Evolutionary conservation across 139 green algal species (phyloP).

Genomic region (Mesotaenium endlicherianum): DNA sequence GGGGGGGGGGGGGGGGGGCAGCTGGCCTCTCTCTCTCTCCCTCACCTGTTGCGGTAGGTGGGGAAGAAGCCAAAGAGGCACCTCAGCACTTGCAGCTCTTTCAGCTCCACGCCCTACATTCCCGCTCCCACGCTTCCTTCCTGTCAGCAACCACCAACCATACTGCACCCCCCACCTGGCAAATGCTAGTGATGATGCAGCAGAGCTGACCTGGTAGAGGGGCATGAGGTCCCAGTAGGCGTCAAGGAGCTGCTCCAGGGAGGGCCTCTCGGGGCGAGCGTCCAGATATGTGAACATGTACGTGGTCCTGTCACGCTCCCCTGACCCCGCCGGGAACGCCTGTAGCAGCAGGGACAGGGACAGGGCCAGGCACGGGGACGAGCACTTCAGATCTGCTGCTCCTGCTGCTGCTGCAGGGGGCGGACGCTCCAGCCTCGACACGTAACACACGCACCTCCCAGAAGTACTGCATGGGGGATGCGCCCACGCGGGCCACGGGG

Average conservation of each 20-base stretch:
- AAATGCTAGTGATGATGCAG: too few relatives aligned
- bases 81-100: constrained; percentile 69
- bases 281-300: constrained; percentile 97
- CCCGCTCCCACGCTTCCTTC: background rate
- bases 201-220: constrained; percentile 71
- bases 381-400: too few relatives aligned
- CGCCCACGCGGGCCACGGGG: background rate
- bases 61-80: constrained; percentile 96
- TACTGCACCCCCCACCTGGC: background rate
- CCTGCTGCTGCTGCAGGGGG: too few relatives aligned
- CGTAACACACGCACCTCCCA: constrained; percentile 59
- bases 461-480: constrained; percentile 54
- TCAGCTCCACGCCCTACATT: constrained; percentile 5
- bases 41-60: constrained; percentile 75
- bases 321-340: constrained; percentile 53
- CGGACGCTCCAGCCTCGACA: too few relatives aligned
- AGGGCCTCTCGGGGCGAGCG: constrained; percentile 66
- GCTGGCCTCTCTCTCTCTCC: too few relatives aligned
- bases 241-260: constrained; percentile 78
- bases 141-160: constrained; percentile 5
- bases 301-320: constrained; percentile 79
- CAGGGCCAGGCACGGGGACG: background rate
- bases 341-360: constrained; percentile 7
- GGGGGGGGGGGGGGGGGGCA: too few relatives aligned
- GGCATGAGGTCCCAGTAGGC: constrained; percentile 93